Percentiles rank a stretch among this genome's conserved stretches.
Evolutionary conservation across 768 basidiomycete genomes (phyloP).

Genomic region (Russula lepida): DNA sequence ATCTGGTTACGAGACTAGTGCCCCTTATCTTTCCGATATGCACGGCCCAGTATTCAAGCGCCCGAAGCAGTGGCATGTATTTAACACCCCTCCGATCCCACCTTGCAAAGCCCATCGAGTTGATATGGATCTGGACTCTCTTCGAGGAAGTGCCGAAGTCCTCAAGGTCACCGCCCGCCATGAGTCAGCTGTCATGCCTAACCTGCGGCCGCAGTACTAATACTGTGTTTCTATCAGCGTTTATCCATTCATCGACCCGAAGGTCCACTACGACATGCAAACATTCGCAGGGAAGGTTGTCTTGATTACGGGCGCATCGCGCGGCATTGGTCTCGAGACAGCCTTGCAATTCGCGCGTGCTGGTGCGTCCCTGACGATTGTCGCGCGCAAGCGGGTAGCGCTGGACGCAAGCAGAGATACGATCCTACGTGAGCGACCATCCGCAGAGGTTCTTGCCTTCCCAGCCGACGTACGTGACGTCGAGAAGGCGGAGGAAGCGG

Average conservation of each 20-base stretch:
- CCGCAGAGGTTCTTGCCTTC: neutral
- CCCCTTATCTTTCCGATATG: too few relatives aligned
- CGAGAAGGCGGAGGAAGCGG: neutral
- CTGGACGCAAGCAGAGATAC: neutral
- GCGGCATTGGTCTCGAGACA: conserved; percentile 19
- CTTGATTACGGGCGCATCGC: conserved; percentile 20
- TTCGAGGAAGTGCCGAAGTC: neutral
- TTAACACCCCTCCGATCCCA: neutral
- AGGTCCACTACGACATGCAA: conserved; percentile 1
- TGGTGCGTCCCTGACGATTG: conserved; percentile 15
- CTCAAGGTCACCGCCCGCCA: neutral
- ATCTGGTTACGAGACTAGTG: too few relatives aligned
- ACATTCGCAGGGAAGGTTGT: conserved; percentile 20
- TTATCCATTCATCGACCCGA: conserved; percentile 7
- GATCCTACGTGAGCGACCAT: neutral
- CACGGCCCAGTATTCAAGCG: too few relatives aligned
- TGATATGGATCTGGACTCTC: neutral
- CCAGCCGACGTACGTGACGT: neutral
- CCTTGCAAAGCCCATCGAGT: neutral
- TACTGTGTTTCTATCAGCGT: neutral
- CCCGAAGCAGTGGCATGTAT: too few relatives aligned
- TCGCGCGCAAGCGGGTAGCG: conserved; percentile 6
- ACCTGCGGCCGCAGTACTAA: neutral
- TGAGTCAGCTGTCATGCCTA: neutral
- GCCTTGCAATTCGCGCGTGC: conserved; percentile 16